Base-by-base conservation (phyloP, 2,329 filamentous ascomycete species). In the Zymoseptoria ardabiliae region DNA sequence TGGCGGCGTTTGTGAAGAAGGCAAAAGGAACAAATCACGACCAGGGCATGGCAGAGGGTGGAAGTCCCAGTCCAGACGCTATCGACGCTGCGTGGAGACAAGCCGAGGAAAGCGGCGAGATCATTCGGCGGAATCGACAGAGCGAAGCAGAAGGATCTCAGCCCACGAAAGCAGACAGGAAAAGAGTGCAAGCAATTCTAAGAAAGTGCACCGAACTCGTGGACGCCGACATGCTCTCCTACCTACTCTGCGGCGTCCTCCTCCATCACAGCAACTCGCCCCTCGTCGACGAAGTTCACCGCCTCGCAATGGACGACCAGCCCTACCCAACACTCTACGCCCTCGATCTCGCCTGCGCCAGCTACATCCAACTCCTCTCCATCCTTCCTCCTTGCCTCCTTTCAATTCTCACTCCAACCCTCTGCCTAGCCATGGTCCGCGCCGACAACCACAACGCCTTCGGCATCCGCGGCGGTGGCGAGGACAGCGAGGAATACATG, bases 401-500 rank as follows among this genome's bases (percentile, higher is more conserved):
- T 5, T 61, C 65, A 0, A 64, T 67, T 41, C 62, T 74, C 50
- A 78, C 73, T 0, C 61, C 71, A 0, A 65, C 71, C 11, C 70
- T 71, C 0, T 70, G 77, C 21, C 68, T 72, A 22, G 63, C 66
- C 5, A 66, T 78, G 23, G 72, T 72, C 10, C 65, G 68, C 3
- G 75, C 76, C 17, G 76, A 76, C 59, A 75, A 74, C 30, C 77
- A 79, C 63, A 80, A 80, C 60, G 73, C 75, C 1, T 80, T 80
- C 59, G 78, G 78, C 28, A 77, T 80, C 50, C 69, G 68, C 8
- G 63, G 63, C 11, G 70, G 70, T 17, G 67, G 66, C 55, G 76
- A 78, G 54, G 77, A 76, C 41, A 76, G 75, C 8, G 73, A 74
- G 8, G 78, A 80, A 65, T 79, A 79, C 65, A 75, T 80, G 61